Percentiles rank a stretch among this genome's conserved stretches.
These are phyloP conservation scores for Linum lewisii DNA, from an alignment of 345 rosid species.

Conservation along the genomic window DNA sequence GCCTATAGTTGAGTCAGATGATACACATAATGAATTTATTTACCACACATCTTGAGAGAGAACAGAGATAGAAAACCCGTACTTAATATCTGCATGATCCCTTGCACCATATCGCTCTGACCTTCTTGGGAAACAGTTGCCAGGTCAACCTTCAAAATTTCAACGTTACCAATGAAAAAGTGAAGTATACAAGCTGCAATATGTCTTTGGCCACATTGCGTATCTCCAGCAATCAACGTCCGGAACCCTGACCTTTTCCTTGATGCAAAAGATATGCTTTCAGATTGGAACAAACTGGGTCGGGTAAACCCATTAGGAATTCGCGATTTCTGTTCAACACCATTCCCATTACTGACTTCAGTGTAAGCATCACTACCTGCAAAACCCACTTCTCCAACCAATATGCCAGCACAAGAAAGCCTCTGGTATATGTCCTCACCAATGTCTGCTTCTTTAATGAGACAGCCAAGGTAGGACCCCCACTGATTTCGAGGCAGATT, in stretches of 20 bases:
- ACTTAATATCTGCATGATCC: constrained; percentile 74
- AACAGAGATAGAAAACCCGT: constrained; percentile 24
- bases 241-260: constrained; percentile 56
- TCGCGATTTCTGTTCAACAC: constrained; percentile 22
- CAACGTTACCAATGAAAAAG: constrained; percentile 68
- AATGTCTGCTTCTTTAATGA: constrained; percentile 55
- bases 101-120: constrained; percentile 76
- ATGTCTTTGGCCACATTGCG: constrained; percentile 88
- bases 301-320: constrained; percentile 17
- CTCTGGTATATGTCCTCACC: constrained; percentile 44
- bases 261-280: constrained; percentile 30
- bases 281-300: constrained; percentile 17
- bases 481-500: constrained; percentile 44
- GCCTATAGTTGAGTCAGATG: neutral
- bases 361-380: constrained; percentile 28
- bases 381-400: constrained; percentile 38
- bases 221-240: constrained; percentile 64
- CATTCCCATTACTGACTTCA: constrained; percentile 27
- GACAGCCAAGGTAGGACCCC: constrained; percentile 51
- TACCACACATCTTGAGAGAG: neutral
- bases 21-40: neutral
- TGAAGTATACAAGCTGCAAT: constrained; percentile 87
- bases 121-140: constrained; percentile 93
- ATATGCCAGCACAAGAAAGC: constrained; percentile 51
- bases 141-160: constrained; percentile 80